Percentiles rank a stretch among this genome's conserved stretches.
Conservation (phyloP, 176 grass and related monocot species). For the sorghum (Sorghum bicolor) region Sorghum_bicolor_NCBIv3 NC_012872.2:64168001-64168500, state of each 20-base stretch:
- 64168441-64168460: not conserved
- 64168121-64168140: not conserved
- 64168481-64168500: not conserved
- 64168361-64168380: not conserved
- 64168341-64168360: not conserved
- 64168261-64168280: not conserved
- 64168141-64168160: not conserved
- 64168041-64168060: not conserved
- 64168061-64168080: not conserved
- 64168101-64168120: not conserved
- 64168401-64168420: not conserved
- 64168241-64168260: not conserved
- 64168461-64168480: not conserved
- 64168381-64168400: not conserved
- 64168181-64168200: not conserved
- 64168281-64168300: not conserved
- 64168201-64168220: not conserved
- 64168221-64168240: not conserved
- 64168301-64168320: not conserved
- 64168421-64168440: conserved; percentile 24
- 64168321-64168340: not conserved
- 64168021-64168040: not conserved
- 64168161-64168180: not conserved
- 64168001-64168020: not conserved
- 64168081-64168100: not conserved